phyloP scores from a whole-genome alignment of 164 flowering plant genomes.

The Cinnamomum chago region DNA sequence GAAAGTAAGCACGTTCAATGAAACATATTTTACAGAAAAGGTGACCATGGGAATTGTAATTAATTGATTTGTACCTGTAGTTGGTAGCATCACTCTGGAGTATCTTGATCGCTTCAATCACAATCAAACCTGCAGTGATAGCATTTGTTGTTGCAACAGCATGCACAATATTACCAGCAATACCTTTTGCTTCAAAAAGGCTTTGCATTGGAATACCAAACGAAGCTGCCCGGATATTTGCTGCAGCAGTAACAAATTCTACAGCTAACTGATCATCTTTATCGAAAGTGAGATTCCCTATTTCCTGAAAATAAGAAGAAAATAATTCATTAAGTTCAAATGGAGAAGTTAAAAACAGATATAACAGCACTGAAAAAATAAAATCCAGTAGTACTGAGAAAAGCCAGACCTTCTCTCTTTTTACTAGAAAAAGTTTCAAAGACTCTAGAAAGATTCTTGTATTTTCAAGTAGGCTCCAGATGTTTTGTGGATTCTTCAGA shows the following conservation, averaged over 20 bases:
- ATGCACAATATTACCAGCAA: conserved; percentile 97
- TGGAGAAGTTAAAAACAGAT: not conserved
- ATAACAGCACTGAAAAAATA: conserved; percentile 4
- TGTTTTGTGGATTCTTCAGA: conserved; percentile 87
- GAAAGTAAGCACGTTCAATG: no score
- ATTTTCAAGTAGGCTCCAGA: conserved; percentile 83
- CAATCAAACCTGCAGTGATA: conserved; percentile 88
- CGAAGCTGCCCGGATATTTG: conserved; percentile 91
- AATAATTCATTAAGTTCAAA: not conserved
- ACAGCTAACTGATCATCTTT: conserved; percentile 98
- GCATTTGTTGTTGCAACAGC: conserved; percentile 99
- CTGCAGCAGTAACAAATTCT: conserved; percentile 98
- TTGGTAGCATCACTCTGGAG: conserved; percentile 52
- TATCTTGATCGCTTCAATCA: conserved; percentile 95
- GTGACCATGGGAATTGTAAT: not conserved
- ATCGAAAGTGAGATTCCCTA: conserved; percentile 83
- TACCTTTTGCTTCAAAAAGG: conserved; percentile 98
- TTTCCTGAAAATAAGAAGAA: conserved; percentile 47
- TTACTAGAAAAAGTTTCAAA: conserved; percentile 60
- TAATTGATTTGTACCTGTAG: conserved; percentile 47
- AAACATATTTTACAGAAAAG: not conserved
- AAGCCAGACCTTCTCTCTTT: conserved; percentile 61
- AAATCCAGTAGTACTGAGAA: not conserved
- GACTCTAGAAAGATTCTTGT: conserved; percentile 80
- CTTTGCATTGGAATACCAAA: conserved; percentile 91